Percentiles rank a stretch among this genome's conserved stretches.
phyloP scores from a whole-genome alignment of 2,329 filamentous ascomycete species.

The Knoxdaviesia capensis region DNA sequence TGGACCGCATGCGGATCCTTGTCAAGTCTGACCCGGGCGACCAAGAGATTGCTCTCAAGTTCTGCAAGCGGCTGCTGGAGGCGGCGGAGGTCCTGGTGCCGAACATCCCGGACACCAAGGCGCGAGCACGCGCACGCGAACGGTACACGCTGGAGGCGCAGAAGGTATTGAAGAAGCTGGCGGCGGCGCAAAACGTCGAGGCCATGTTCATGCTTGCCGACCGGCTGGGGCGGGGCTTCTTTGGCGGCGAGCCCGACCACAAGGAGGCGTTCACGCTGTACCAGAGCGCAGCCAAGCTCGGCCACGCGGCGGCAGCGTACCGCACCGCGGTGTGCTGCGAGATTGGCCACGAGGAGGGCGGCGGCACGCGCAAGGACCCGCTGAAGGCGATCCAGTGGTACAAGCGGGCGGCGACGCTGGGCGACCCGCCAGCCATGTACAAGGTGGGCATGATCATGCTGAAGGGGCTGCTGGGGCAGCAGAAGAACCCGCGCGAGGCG shows the following conservation, averaged over 20 bases:
- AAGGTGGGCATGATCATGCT: constrained; percentile 93
- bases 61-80: constrained; percentile 74
- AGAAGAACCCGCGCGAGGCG: constrained; percentile 63
- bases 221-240: constrained; percentile 60
- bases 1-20: constrained; percentile 51
- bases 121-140: constrained; percentile 57
- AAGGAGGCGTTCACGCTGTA: constrained; percentile 91
- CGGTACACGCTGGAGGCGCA: constrained; percentile 70
- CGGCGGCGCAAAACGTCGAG: constrained; percentile 50
- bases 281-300: constrained; percentile 78
- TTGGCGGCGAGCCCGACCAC: constrained; percentile 62
- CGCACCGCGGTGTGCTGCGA: constrained; percentile 94
- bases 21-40: constrained; percentile 57
- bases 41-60: constrained; percentile 44
- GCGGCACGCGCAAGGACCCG: constrained; percentile 77
- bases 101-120: constrained; percentile 44
- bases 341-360: constrained; percentile 83
- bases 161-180: constrained; percentile 81
- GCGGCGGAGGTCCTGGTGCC: constrained; percentile 58
- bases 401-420: constrained; percentile 72
- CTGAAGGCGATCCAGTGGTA: constrained; percentile 98
- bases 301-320: constrained; percentile 75
- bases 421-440: constrained; percentile 90
- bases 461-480: constrained; percentile 83
- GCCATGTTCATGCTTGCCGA: constrained; percentile 92